Evolutionary conservation across 441 rosid species (phyloP).

Genomic region (Adansonia madagascariensis): DNA sequence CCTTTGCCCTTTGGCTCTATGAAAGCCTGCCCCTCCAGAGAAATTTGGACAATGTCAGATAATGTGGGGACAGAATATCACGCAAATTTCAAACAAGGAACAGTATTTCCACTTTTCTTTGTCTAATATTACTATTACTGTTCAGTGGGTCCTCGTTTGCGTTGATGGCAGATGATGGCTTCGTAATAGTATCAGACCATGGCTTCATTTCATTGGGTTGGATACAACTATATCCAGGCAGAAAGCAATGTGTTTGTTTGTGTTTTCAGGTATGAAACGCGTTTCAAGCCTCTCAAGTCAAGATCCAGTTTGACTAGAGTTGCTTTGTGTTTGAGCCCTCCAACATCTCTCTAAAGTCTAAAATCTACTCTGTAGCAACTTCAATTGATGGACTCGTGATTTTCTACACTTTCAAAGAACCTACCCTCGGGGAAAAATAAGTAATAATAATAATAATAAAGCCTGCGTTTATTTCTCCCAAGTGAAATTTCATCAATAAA

Average conservation of each 20-base stretch:
- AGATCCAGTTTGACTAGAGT: too few relatives aligned
- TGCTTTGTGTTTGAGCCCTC: too few relatives aligned
- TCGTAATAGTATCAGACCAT: not conserved
- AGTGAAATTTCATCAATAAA: not conserved
- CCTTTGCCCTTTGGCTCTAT: not conserved
- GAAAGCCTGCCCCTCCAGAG: not conserved
- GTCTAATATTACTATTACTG: not conserved
- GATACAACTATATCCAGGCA: slow-evolving; percentile 15
- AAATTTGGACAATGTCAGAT: not conserved
- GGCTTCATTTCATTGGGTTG: not conserved
- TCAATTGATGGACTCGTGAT: not conserved
- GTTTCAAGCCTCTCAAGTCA: not conserved
- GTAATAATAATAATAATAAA: not conserved
- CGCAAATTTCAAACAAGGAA: slow-evolving; percentile 14
- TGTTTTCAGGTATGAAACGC: not conserved
- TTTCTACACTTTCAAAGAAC: not conserved
- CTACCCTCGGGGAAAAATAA: too few relatives aligned
- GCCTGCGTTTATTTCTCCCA: slow-evolving; percentile 9
- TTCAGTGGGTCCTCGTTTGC: slow-evolving; percentile 10
- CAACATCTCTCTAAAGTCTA: too few relatives aligned
- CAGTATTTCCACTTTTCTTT: not conserved
- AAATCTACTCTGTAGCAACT: too few relatives aligned
- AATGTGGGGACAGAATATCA: slow-evolving; percentile 1
- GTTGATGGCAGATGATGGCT: not conserved
- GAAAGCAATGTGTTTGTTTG: slow-evolving; percentile 8